Base-by-base conservation (phyloP, 2,329 filamentous ascomycete genomes). In the Claviceps pusilla region DNA sequence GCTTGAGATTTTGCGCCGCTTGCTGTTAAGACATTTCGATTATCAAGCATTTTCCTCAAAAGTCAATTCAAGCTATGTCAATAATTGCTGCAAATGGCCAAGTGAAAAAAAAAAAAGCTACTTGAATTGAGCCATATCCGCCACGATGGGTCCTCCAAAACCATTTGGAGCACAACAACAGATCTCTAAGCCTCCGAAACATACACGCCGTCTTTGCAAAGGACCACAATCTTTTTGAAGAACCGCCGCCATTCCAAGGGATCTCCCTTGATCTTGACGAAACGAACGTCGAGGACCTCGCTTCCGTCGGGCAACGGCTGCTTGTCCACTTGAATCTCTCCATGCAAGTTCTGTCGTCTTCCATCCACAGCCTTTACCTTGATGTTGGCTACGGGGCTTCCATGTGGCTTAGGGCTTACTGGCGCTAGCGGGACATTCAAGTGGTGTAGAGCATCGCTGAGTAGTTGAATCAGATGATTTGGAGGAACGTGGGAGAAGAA, bases 191-290 rank as follows among this genome's bases (percentile, higher is more conserved):
- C 57, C 49, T 74, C 71, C 3, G 71, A 71, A 56, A 73, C 68
- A 66, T 82, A 87, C 48, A 97, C 84, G 9, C 82, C 89, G 65
- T 95, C 89, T 65, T 87, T 87, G 71, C 90, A 94, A 57, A 91
- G 74, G 58, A 94, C 76, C 35, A 87, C 87, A n/a, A 96, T 80
- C 68, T 89, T 90, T 72, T 98, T 98, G 76, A 98, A 98, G 66
- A 98, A 89, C 39, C 93, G 76, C 57, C 93, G 80, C 93, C 94
- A 98, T 72, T 97, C 91, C 51, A 98, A 71, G 5, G 93, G 93
- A 72, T 98, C 93, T 6, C 93, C 93, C 72, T 95, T 96, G 53
- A 87, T 78, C 72, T 98, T 98, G 60, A 94, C 80, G 66, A 98
- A 97, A 52, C 89, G 79, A 33, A 96, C 87, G 67, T 96, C 90